Evolutionary conservation across 768 basidiomycete species (phyloP).

Genomic region (Thelephora aurantiotincta): DNA sequence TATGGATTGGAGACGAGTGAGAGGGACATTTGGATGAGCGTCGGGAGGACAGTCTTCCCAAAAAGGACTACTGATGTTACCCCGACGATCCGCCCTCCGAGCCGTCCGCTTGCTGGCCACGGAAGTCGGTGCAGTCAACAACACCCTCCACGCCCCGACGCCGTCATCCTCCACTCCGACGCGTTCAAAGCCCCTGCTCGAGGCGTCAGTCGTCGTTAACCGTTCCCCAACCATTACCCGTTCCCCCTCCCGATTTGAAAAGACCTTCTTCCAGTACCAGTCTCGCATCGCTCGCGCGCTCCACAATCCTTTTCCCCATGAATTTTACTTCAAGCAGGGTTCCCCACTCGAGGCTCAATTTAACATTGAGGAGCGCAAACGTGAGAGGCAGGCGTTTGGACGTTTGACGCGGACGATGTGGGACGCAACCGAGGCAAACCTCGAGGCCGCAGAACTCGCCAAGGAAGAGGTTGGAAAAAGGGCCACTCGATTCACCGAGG

Average conservation of each 20-base stretch:
- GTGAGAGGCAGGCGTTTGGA: constrained; percentile 68
- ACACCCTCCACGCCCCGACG: constrained; percentile 1
- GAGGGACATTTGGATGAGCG: constrained; percentile 40
- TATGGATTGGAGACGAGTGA: constrained; percentile 69
- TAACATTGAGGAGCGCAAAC: constrained; percentile 54
- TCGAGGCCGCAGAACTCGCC: constrained; percentile 8
- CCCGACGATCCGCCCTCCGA: neutral
- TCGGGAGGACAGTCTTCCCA: neutral
- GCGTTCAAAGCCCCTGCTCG: constrained; percentile 25
- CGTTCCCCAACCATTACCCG: constrained; percentile 66
- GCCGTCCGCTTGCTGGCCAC: constrained; percentile 13
- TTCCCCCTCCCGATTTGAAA: constrained; percentile 59
- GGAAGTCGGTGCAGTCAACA: constrained; percentile 9
- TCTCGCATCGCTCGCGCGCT: constrained; percentile 71
- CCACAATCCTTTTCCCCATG: constrained; percentile 75
- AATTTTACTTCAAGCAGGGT: constrained; percentile 92
- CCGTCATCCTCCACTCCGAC: constrained; percentile 5
- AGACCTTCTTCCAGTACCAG: constrained; percentile 75
- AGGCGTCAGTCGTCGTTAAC: constrained; percentile 61
- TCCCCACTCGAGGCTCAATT: constrained; percentile 75
- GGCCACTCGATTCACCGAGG: constrained; percentile 42
- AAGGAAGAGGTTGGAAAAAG: constrained; percentile 44
- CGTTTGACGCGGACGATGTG: constrained; percentile 27
- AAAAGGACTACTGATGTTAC: neutral
- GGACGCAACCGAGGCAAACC: constrained; percentile 5